Evolutionary conservation across 1,284 basidiomycete species (phyloP).

Genomic region (Cronartium quercuum): DNA sequence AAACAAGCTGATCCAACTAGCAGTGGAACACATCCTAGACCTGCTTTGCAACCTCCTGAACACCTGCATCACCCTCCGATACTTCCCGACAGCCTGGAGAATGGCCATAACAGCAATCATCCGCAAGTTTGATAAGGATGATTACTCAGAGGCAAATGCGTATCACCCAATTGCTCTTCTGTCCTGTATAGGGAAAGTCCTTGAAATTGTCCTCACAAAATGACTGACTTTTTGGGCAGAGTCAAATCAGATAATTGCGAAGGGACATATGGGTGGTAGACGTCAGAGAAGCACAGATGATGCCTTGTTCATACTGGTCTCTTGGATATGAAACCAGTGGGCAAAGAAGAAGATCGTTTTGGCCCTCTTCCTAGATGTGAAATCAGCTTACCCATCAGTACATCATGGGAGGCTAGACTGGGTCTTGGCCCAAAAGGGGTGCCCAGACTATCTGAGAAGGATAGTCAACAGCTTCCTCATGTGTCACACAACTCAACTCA

Average conservation of each 20-base stretch:
- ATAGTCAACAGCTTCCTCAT: neutral
- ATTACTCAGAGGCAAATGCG: neutral
- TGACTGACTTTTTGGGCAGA: neutral
- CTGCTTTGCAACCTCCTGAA: neutral
- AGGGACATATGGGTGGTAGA: neutral
- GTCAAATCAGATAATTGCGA: neutral
- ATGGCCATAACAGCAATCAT: neutral
- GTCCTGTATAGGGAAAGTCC: neutral
- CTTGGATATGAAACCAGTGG: no score
- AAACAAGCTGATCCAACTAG: constrained; percentile 7
- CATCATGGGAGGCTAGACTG: neutral
- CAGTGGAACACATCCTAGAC: neutral
- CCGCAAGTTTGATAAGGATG: neutral
- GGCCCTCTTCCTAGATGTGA: constrained; percentile 19
- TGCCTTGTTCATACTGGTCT: no score
- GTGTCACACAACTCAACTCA: no score
- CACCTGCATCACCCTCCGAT: neutral
- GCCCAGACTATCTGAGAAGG: neutral
- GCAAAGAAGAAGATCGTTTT: no score
- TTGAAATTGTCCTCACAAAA: constrained; percentile 2
- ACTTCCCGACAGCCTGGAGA: constrained; percentile 26
- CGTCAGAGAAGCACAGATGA: no score
- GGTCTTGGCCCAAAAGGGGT: neutral
- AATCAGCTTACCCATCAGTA: constrained; percentile 16
- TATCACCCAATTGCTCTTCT: constrained; percentile 4